Evolutionary conservation across 345 rosid species (phyloP).

Genomic region (Cardamine occulta): DNA sequence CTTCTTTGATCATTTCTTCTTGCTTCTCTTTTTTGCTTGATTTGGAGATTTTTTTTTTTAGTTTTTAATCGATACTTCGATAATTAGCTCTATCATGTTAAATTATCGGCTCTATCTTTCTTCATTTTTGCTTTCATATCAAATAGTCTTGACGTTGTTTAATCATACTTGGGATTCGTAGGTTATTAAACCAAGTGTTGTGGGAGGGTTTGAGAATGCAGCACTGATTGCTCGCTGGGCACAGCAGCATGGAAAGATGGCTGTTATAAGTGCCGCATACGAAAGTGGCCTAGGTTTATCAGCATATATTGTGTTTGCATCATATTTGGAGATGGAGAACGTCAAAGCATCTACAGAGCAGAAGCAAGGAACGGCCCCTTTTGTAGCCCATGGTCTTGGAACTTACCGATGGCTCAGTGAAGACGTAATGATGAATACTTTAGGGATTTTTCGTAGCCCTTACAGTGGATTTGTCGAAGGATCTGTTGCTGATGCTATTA

Average conservation of each 20-base stretch:
- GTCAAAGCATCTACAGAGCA: slow-evolving; percentile 47
- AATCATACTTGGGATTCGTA: slow-evolving; percentile 38
- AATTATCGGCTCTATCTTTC: not conserved
- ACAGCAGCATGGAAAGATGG: slow-evolving; percentile 79
- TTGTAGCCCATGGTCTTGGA: slow-evolving; percentile 91
- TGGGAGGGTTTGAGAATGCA: slow-evolving; percentile 91
- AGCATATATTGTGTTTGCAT: slow-evolving; percentile 67
- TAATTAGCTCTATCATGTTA: slow-evolving; percentile 10
- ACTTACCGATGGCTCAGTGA: slow-evolving; percentile 85
- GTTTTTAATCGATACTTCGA: not conserved
- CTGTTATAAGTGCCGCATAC: slow-evolving; percentile 83
- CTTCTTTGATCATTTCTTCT: slow-evolving; percentile 10
- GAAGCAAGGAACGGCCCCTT: slow-evolving; percentile 46
- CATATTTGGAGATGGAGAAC: slow-evolving; percentile 71
- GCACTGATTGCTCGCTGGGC: slow-evolving; percentile 85
- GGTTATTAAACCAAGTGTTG: slow-evolving; percentile 90
- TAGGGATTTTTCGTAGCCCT: slow-evolving; percentile 57
- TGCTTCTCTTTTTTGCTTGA: slow-evolving; percentile 10
- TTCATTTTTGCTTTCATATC: not conserved
- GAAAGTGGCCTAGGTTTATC: slow-evolving; percentile 86
- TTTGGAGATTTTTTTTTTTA: slow-evolving; percentile 1
- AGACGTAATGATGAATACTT: slow-evolving; percentile 62
- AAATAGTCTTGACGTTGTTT: slow-evolving; percentile 18
- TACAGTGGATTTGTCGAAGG: slow-evolving; percentile 67
- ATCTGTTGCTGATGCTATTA: slow-evolving; percentile 55